Evolutionary conservation across 2,329 filamentous ascomycete species (phyloP).

Genomic region (Dactylellina sp.): DNA sequence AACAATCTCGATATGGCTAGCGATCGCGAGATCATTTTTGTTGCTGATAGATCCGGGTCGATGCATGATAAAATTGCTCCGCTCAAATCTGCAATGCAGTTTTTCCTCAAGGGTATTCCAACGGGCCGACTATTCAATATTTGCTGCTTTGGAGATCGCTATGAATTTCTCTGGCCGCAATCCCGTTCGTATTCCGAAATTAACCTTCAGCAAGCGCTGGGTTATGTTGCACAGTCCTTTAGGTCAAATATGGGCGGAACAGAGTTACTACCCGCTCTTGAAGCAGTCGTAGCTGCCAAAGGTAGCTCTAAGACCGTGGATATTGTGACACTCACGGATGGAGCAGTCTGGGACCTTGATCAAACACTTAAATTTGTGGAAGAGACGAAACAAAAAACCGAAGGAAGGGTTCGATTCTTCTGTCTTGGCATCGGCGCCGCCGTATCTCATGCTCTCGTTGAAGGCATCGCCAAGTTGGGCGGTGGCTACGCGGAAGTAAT

Average conservation of each 20-base stretch:
- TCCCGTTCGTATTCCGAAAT: slow-evolving; percentile 63
- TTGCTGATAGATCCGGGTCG: slow-evolving; percentile 63
- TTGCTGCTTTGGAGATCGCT: slow-evolving; percentile 69
- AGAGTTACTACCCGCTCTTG: slow-evolving; percentile 67
- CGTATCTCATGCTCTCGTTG: slow-evolving; percentile 70
- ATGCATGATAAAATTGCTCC: slow-evolving; percentile 67
- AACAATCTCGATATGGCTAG: background rate
- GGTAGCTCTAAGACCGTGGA: slow-evolving; percentile 64
- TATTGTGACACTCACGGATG: slow-evolving; percentile 71
- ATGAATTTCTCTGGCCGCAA: slow-evolving; percentile 66
- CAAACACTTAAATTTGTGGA: slow-evolving; percentile 68
- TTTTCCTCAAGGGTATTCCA: slow-evolving; percentile 72
- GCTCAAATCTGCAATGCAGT: slow-evolving; percentile 67
- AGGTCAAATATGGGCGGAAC: slow-evolving; percentile 69
- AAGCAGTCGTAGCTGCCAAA: slow-evolving; percentile 66
- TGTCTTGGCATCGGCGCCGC: slow-evolving; percentile 69
- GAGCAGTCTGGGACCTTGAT: slow-evolving; percentile 68
- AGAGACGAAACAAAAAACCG: slow-evolving; percentile 63
- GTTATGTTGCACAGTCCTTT: slow-evolving; percentile 62
- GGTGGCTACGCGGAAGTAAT: slow-evolving; percentile 68
- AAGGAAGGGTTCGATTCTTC: slow-evolving; percentile 69
- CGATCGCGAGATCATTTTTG: slow-evolving; percentile 57
- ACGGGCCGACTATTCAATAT: slow-evolving; percentile 62
- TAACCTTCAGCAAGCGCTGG: slow-evolving; percentile 65
- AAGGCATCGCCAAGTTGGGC: slow-evolving; percentile 71